Conservation (phyloP, 2,329 filamentous ascomycete genomes). For the Colletotrichum sp. region DNA sequence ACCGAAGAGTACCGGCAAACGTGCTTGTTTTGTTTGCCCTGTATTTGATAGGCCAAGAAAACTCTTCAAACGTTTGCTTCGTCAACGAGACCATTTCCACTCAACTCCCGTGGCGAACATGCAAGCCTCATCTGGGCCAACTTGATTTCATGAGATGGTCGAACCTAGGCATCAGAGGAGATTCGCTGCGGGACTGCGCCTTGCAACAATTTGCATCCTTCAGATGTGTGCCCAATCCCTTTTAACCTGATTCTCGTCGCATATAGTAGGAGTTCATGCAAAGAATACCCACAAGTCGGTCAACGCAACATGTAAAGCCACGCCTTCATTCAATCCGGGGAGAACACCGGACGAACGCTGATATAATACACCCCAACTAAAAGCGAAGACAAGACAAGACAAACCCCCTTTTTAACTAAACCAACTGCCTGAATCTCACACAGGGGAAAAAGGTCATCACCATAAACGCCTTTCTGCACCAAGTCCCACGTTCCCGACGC, state of each 20-base stretch:
- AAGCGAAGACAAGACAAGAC: neutral
- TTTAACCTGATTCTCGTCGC: neutral
- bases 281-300: neutral
- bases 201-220: neutral
- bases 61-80: neutral
- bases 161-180: neutral
- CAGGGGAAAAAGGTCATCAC: neutral
- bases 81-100: neutral
- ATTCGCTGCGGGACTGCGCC: neutral
- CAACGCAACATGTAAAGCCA: neutral
- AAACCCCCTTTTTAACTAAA: neutral
- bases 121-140: neutral
- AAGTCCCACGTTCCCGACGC: neutral
- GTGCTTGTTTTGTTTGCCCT: neutral
- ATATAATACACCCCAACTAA: neutral
- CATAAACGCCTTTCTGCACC: neutral
- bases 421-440: neutral
- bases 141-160: neutral
- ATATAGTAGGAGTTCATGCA: neutral
- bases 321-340: neutral
- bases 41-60: neutral
- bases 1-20: neutral
- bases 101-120: neutral
- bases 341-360: neutral
- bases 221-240: neutral